Evolutionary conservation across 176 grass and related monocot species (phyloP).

Genomic region (Phyllostachys edulis): DNA sequence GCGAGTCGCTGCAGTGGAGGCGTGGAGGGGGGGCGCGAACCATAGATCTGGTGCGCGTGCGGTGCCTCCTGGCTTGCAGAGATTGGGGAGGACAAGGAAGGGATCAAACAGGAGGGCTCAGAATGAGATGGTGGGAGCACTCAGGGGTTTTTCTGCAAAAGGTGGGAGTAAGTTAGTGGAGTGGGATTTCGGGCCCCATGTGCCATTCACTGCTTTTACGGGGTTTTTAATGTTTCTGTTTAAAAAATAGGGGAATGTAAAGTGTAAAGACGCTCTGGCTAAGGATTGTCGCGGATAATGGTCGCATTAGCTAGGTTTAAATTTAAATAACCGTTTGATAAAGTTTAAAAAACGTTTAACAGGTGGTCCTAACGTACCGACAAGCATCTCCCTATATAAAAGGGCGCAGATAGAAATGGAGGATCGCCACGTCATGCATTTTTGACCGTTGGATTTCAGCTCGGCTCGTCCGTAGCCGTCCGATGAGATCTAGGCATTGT

Average conservation of each 20-base stretch:
- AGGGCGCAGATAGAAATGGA: too few relatives aligned
- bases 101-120: not conserved
- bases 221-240: not conserved
- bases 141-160: constrained; percentile 23
- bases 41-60: constrained; percentile 10
- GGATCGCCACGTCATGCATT: too few relatives aligned
- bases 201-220: not conserved
- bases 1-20: not conserved
- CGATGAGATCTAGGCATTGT: too few relatives aligned
- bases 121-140: not conserved
- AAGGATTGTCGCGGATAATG: constrained; percentile 3
- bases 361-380: too few relatives aligned
- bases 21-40: constrained; percentile 1
- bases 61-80: not conserved
- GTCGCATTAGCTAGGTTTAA: not conserved
- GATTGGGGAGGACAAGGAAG: not conserved
- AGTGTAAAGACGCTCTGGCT: not conserved
- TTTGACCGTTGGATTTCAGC: too few relatives aligned
- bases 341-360: not conserved
- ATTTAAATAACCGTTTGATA: not conserved
- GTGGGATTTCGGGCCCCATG: not conserved
- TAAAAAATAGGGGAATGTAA: not conserved
- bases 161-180: not conserved
- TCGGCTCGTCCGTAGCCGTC: too few relatives aligned
- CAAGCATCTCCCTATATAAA: too few relatives aligned